These are phyloP conservation scores for Phytophthora citricola DNA, from an alignment of 352 stramenopile species.

Conservation along the genomic window DNA sequence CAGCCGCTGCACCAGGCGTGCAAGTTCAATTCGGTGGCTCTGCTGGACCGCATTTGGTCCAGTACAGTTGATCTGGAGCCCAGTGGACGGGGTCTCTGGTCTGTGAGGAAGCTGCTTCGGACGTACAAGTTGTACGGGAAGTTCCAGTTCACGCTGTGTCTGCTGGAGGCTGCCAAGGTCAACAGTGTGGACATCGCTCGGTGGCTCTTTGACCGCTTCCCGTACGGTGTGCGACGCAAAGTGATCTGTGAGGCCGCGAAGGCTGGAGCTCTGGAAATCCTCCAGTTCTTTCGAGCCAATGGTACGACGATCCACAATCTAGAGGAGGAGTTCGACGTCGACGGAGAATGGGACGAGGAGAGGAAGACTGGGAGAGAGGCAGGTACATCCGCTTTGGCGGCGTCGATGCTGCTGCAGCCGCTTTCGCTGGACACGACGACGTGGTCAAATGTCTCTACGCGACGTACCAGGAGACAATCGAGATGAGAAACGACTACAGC, in stretches of 20 bases:
- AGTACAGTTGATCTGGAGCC: constrained; percentile 10
- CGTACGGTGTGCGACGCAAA: constrained; percentile 13
- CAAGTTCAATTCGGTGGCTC: constrained; percentile 2
- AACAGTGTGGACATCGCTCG: constrained; percentile 9
- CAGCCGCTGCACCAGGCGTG: constrained; percentile 4
- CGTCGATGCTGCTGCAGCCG: not conserved
- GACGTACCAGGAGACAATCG: not conserved
- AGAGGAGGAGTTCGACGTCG: constrained; percentile 4
- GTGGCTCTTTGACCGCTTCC: constrained; percentile 18
- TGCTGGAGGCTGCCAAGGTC: not conserved
- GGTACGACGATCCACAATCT: not conserved
- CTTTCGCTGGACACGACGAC: not conserved
- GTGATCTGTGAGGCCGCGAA: constrained; percentile 9
- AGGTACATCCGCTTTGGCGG: not conserved
- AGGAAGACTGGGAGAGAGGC: constrained; percentile 7
- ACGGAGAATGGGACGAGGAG: constrained; percentile 8
- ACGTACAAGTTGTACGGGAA: constrained; percentile 8
- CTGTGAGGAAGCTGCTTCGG: constrained; percentile 9
- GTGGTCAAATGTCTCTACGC: constrained; percentile 9
- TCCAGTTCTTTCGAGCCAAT: constrained; percentile 11
- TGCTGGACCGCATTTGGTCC: constrained; percentile 16
- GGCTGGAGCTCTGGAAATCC: constrained; percentile 14
- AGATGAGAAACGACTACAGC: no score
- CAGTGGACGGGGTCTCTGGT: constrained; percentile 8
- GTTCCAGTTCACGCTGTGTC: not conserved